Percentiles rank a stretch among this genome's conserved stretches.
Evolutionary conservation across 2,329 filamentous ascomycete species (phyloP).

Genomic region (Fusarium burgessii): DNA sequence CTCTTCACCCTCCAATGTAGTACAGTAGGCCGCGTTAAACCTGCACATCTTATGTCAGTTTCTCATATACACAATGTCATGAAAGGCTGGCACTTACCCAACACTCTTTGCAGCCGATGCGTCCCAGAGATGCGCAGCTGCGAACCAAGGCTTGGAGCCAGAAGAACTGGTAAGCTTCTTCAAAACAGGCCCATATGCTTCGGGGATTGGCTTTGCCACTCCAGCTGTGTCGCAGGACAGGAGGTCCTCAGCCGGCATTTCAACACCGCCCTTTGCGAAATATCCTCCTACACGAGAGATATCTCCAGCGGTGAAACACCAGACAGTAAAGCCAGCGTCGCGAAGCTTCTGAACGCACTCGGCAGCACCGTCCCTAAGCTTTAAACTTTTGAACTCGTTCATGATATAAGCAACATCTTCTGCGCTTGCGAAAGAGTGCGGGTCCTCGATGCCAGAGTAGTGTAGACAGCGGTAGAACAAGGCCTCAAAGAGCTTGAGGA

Average conservation of each 20-base stretch:
- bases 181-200: neutral
- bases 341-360: neutral
- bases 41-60: too few relatives aligned
- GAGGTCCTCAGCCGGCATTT: neutral
- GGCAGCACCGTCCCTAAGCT: neutral
- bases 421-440: neutral
- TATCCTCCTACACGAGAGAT: neutral
- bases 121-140: neutral
- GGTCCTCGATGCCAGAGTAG: neutral
- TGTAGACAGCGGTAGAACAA: neutral
- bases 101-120: neutral
- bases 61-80: too few relatives aligned
- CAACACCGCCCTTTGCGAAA: neutral
- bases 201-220: neutral
- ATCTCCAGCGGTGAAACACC: neutral
- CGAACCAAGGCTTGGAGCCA: neutral
- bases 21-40: too few relatives aligned
- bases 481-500: neutral
- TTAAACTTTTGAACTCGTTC: neutral
- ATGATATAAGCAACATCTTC: neutral
- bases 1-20: too few relatives aligned
- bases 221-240: neutral
- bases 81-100: neutral
- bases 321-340: neutral
- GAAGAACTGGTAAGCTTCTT: neutral